Evolutionary conservation across 495 filamentous ascomycete genomes (phyloP), one percentile per base, ranked within the genome.

Genomic region (Sphaerosporella brunnea): DNA sequence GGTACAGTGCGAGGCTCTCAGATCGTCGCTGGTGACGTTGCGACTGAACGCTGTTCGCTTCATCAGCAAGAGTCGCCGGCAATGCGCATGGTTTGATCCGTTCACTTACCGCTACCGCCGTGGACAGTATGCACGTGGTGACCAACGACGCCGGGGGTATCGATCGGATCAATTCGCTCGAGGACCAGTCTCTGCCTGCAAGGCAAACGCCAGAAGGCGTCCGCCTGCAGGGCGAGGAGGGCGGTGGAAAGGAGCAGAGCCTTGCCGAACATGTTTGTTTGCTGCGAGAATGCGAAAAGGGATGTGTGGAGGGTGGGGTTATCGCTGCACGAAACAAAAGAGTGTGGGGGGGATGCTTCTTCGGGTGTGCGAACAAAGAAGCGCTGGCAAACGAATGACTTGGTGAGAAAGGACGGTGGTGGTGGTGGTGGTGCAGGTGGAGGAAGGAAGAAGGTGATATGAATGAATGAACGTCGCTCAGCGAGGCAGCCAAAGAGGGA

Each of bases 201-300:
- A 44, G 78, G 78, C 68, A 93, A 75, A 64, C 86, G 84, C 84
- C 84, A 94, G 64, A 93, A 93, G 28, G 82, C 86, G 52, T 46
- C 55, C 45, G 54, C 53, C 53, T 58, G 53, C 50, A 55, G 51
- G 51, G 53, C 58, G 38, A 61, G 47, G 32, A 60, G 39, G 1
- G 53, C 51, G 21, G 52, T 20, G 15, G 36, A 38, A 15, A 59
- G 40, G 35, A 45, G 38, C 28, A 45, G 36, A 36, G 53, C 45
- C 51, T 59, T 59, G 26, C 39, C 15, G 8, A 20, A n/a, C 36
- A 36, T 45, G n/a, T n/a, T n/a, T n/a, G n/a, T n/a, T n/a, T n/a
- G n/a, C n/a, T n/a, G n/a, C n/a, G n/a, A n/a, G n/a, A n/a, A n/a
- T n/a, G n/a, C n/a, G n/a, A n/a, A n/a, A n/a, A n/a, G n/a, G n/a